Conservation (phyloP, 73 alveolate species). For the Effrenium voratum region DNA sequence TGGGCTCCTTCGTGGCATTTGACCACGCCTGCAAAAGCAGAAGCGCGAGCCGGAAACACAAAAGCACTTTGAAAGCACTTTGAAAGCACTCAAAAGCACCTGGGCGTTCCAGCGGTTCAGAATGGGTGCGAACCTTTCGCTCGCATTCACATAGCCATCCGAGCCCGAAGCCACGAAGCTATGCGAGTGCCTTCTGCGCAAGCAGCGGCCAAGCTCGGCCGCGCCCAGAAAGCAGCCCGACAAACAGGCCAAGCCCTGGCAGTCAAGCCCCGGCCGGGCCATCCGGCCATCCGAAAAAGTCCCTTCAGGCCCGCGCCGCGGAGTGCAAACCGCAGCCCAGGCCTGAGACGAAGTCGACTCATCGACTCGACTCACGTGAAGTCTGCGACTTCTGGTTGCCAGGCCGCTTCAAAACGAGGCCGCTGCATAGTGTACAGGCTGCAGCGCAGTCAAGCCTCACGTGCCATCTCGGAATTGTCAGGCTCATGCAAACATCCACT, state of each 20-base stretch:
- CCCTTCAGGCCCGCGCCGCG: neutral
- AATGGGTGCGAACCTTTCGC: slow-evolving; percentile 16
- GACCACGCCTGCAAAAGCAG: slow-evolving; percentile 19
- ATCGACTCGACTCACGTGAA: too few species aligned
- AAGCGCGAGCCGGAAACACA: neutral
- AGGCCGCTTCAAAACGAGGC: too few species aligned
- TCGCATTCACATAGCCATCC: neutral
- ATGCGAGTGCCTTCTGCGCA: slow-evolving; percentile 38
- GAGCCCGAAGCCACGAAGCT: neutral
- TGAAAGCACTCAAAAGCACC: neutral
- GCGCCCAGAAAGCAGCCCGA: slow-evolving; percentile 46
- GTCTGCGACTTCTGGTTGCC: too few species aligned
- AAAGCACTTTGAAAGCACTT: neutral
- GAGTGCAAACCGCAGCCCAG: slow-evolving; percentile 11
- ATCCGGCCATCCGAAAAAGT: too few species aligned
- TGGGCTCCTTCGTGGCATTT: slow-evolving; percentile 60
- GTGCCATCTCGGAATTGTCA: too few species aligned
- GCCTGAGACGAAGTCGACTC: too few species aligned
- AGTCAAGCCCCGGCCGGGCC: neutral
- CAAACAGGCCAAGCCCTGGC: slow-evolving; percentile 24
- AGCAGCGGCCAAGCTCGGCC: slow-evolving; percentile 24
- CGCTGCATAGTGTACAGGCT: too few species aligned
- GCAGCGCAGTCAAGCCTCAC: too few species aligned
- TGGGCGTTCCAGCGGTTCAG: slow-evolving; percentile 31
- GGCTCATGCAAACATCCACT: too few species aligned